Evolutionary conservation across 2,329 filamentous ascomycete species (phyloP).

Genomic region (Aspergillus quadrilineatus): DNA sequence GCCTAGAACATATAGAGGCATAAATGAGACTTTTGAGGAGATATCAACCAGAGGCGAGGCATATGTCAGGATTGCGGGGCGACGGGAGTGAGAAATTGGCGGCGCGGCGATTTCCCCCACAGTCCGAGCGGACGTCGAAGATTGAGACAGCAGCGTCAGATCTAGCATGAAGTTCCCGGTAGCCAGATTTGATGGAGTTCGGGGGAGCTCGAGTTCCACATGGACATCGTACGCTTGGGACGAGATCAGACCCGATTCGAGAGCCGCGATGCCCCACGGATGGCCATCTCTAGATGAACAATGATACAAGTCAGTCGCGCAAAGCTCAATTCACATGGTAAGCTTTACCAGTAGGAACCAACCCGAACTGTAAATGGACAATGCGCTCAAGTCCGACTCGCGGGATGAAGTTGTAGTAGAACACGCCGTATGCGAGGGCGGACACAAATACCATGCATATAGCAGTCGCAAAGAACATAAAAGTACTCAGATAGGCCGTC

Average conservation of each 20-base stretch:
- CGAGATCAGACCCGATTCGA: slow-evolving; percentile 59
- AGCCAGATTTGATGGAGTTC: slow-evolving; percentile 70
- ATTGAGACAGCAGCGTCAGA: slow-evolving; percentile 63
- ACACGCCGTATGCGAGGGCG: slow-evolving; percentile 61
- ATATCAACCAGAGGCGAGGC: slow-evolving; percentile 66
- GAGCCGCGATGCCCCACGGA: slow-evolving; percentile 54
- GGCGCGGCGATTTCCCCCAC: slow-evolving; percentile 31
- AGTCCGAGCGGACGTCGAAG: slow-evolving; percentile 33
- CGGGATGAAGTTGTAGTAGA: slow-evolving; percentile 69
- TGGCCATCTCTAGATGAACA: slow-evolving; percentile 38
- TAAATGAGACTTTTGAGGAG: slow-evolving; percentile 59
- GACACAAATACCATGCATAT: slow-evolving; percentile 59
- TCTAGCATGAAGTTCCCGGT: slow-evolving; percentile 95
- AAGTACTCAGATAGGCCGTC: slow-evolving; percentile 62
- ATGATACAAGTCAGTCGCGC: neutral
- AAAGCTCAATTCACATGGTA: neutral
- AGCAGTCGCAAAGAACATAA: slow-evolving; percentile 55
- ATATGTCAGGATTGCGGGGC: slow-evolving; percentile 79
- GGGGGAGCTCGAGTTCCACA: slow-evolving; percentile 72
- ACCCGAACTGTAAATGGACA: slow-evolving; percentile 67
- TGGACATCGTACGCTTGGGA: slow-evolving; percentile 83
- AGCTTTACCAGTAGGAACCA: slow-evolving; percentile 24
- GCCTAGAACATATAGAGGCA: slow-evolving; percentile 69
- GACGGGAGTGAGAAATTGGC: slow-evolving; percentile 63
- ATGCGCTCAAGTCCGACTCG: slow-evolving; percentile 61